Evolutionary conservation across 2,329 filamentous ascomycete genomes (phyloP).

Genomic region (Alternaria sp.): DNA sequence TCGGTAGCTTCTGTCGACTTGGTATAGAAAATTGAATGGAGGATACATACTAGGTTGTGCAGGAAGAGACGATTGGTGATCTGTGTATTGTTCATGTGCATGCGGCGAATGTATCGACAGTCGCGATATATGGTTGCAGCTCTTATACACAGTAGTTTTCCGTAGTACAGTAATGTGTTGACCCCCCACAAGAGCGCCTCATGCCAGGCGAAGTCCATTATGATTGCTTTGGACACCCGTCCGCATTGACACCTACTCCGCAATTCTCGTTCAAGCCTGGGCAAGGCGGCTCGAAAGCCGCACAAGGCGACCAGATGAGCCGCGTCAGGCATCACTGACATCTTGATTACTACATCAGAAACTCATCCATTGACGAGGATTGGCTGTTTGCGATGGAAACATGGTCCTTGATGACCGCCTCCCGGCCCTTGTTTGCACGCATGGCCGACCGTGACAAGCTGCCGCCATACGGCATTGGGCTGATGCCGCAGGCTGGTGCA

Average conservation of each 20-base stretch:
- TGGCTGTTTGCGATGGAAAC: conserved; percentile 17
- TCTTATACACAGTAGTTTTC: conserved; percentile 32
- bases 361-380: conserved; percentile 2
- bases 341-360: conserved; percentile 2
- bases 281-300: conserved; percentile 1
- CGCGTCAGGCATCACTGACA: conserved; percentile 5
- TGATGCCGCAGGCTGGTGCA: conserved; percentile 15
- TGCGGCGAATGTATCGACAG: conserved; percentile 30
- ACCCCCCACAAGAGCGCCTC: conserved; percentile 16
- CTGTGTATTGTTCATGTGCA: conserved; percentile 46
- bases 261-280: conserved; percentile 24
- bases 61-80: conserved; percentile 23
- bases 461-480: conserved; percentile 31
- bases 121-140: conserved; percentile 34
- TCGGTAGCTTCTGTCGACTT: conserved; percentile 26
- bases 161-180: conserved; percentile 45
- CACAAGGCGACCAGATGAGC: background rate
- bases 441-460: conserved; percentile 21
- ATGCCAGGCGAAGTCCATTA: conserved; percentile 20
- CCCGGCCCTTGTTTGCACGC: conserved; percentile 34
- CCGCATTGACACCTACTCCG: conserved; percentile 21
- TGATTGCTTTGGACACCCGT: conserved; percentile 26
- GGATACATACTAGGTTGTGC: conserved; percentile 36
- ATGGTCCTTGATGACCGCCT: conserved; percentile 1
- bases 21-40: conserved; percentile 45